Evolutionary conservation across 2,329 filamentous ascomycete species (phyloP), one percentile per base, ranked within the genome.

Genomic region (Gremmenia infestans): DNA sequence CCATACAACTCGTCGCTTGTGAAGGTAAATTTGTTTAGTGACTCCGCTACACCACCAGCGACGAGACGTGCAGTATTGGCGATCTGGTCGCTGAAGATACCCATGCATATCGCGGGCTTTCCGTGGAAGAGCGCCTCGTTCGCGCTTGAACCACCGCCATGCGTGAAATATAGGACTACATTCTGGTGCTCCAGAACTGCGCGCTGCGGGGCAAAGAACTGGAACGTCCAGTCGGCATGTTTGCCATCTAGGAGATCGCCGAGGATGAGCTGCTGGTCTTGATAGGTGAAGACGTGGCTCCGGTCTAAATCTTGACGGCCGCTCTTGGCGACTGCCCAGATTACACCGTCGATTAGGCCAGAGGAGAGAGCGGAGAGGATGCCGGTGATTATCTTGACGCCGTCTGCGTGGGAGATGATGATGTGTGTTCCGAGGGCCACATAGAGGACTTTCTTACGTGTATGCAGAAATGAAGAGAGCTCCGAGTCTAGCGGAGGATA

Each of bases 1-100:
- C 88, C 81, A 63, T 87, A 84, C 67, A 84, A 72, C 68, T 84
- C 79, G 57, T 85, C 80, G 62, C 80, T 72, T 59, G 82, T 72
- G 58, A 5, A 91, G 79, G 77, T 87, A 82, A 9, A 81, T 78
- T 25, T 53, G 28, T 53, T 14, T 1, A 48, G 14, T 17, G 51
- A 53, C n/a, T 43, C 49, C 17, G 49, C 17, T 19, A 37, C 14
- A 7, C 51, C 51, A 25, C 39, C 51, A 2, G 23, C 12, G 3
- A 45, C 25, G 22, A 53, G 40, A 2, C 50, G 50, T 35, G 50
- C 40, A 9, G 40, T 28, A 42, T 53, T 53, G 40, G 36, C n/a
- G n/a, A 46, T 43, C 35, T 53, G 50, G 17, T 53, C 50, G n/a
- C 42, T 43, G 42, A 28, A 45, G 3, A 53, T 28, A 22, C 17